These are phyloP conservation scores for Beauveria australis DNA, from an alignment of 2,329 filamentous ascomycete genomes.

Conservation along the genomic window DNA sequence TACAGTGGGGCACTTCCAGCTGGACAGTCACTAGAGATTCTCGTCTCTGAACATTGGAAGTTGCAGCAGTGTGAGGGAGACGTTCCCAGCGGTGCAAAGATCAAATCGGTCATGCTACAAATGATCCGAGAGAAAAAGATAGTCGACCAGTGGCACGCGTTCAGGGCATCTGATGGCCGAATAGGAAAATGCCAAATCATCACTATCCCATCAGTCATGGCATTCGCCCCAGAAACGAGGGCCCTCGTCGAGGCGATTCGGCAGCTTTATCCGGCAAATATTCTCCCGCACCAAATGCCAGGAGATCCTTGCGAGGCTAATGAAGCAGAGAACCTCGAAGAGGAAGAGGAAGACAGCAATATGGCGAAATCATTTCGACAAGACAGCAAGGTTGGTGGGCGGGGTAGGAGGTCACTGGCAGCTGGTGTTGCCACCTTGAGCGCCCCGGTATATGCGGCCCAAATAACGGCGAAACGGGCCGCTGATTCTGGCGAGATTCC, in stretches of 20 bases:
- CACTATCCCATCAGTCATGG: constrained; percentile 32
- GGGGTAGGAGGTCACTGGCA: constrained; percentile 28
- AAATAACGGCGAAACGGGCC: constrained; percentile 26
- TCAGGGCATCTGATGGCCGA: constrained; percentile 31
- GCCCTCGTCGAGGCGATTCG: constrained; percentile 39
- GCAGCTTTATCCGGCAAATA: constrained; percentile 30
- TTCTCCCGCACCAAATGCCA: constrained; percentile 3
- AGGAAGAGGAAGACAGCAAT: constrained; percentile 14
- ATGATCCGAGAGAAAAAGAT: constrained; percentile 28
- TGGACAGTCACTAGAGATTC: constrained; percentile 29
- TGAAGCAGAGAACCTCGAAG: background rate
- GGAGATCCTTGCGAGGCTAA: constrained; percentile 2
- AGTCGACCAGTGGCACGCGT: constrained; percentile 36
- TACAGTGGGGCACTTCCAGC: constrained; percentile 42
- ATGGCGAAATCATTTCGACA: constrained; percentile 20
- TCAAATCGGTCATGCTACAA: constrained; percentile 29
- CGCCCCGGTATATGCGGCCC: constrained; percentile 42
- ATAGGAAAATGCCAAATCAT: constrained; percentile 38
- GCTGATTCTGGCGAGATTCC: constrained; percentile 16
- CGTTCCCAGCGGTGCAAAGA: constrained; percentile 32
- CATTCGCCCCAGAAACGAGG: constrained; percentile 33
- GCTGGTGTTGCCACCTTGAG: constrained; percentile 40
- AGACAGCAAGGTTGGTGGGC: background rate
- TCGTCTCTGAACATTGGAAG: constrained; percentile 25
- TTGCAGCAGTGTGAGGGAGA: constrained; percentile 30